Conservation (phyloP, 352 stramenopile genomes). For the Chrysophaeum taylorii region DNA sequence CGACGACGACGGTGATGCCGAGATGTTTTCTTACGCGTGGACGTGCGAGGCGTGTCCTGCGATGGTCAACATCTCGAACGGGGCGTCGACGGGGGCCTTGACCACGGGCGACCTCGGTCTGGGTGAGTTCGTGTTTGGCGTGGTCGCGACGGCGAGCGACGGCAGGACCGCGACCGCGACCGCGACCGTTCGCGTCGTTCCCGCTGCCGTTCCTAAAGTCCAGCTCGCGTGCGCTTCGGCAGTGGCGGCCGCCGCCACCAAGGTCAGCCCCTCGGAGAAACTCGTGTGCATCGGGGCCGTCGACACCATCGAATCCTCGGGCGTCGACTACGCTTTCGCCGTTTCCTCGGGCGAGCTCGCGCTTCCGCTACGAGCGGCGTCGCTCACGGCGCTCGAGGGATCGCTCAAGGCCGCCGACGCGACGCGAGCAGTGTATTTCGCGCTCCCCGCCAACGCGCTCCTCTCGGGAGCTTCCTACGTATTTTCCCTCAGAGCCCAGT, state of each 20-base stretch:
- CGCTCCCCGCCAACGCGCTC: neutral
- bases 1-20: no score
- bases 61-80: neutral
- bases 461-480: neutral
- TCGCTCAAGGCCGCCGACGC: neutral
- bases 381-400: neutral
- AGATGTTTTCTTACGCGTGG: no score
- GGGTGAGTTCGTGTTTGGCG: neutral
- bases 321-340: no score
- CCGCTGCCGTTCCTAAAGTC: neutral
- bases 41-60: no score
- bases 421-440: neutral
- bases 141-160: neutral
- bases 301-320: no score
- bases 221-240: neutral
- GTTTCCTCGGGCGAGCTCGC: no score
- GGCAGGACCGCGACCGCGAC: neutral
- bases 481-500: neutral
- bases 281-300: neutral
- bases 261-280: neutral
- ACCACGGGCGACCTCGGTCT: neutral
- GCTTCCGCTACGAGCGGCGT: no score
- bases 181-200: neutral
- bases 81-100: neutral
- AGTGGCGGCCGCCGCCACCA: neutral